Evolutionary conservation across 2,329 filamentous ascomycete genomes (phyloP), one percentile per base, ranked within the genome.

Genomic region (Microdochium nivale): DNA sequence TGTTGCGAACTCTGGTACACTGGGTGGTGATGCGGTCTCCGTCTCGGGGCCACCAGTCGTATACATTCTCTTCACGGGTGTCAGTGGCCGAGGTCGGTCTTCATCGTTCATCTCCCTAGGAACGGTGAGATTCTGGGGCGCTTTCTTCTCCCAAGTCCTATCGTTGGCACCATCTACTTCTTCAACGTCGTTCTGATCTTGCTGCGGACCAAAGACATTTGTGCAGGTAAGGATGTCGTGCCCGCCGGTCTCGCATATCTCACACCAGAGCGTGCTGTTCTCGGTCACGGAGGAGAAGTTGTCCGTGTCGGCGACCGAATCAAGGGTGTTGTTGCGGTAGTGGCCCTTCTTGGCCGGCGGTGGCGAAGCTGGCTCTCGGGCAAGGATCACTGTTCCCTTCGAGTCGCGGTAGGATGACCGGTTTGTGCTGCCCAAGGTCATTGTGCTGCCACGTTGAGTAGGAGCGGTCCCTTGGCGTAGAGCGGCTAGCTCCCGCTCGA

Each of bases 141-240:
- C 62, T 13, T 63, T 63, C 52, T 72, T 69, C 52, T 68, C 71
- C 55, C 63, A 64, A 3, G 64, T 66, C 53, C 59, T 55, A 33
- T 48, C 44, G 16, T 53, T 48, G 49, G 52, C 35, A 35, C 56
- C 58, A 47, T 61, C 57, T 47, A 53, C 43, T n/a, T 53, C 43
- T n/a, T 48, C 49, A 37, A 49, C 37, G 47, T 60, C 60, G 51
- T 53, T 57, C 47, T 61, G 60, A 44, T 59, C 62, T 35, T 59
- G 59, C 48, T 65, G 72, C 8, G 72, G 65, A 2, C 78, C 83
- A 67, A 88, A 92, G 84, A 96, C 94, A 67, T 90, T 92, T 50
- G 88, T 90, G 76, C 92, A 97, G 23, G 88, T 95, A 52, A 97
- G 75, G 54, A 97, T 96, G 62, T 97, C 92, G 64, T 97, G 92